phyloP scores from a whole-genome alignment of 2,329 filamentous ascomycete species.

The Coniosporium uncinatum region DNA sequence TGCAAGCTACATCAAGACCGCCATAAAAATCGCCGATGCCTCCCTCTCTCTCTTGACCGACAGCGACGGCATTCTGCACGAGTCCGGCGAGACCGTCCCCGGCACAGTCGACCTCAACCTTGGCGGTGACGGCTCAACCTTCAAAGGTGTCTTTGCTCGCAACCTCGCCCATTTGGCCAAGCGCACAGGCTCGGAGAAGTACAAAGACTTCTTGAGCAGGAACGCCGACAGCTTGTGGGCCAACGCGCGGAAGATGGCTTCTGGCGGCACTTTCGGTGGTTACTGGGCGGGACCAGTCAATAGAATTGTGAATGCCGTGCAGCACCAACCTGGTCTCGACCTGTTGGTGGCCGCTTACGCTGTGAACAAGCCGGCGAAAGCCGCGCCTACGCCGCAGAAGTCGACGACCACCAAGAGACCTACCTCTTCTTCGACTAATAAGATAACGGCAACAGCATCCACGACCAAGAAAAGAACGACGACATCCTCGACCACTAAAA shows the following conservation, averaged over 20 bases:
- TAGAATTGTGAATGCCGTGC: constrained; percentile 44
- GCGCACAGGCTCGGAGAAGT: constrained; percentile 40
- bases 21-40: constrained; percentile 28
- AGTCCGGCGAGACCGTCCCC: constrained; percentile 23
- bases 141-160: constrained; percentile 67
- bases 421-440: no score
- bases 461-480: no score
- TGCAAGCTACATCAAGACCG: constrained; percentile 22
- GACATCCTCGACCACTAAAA: no score
- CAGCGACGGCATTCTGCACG: constrained; percentile 29
- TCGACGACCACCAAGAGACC: no score
- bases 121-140: constrained; percentile 46
- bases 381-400: no score
- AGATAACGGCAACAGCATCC: no score
- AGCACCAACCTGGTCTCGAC: constrained; percentile 63
- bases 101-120: no score
- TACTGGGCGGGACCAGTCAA: constrained; percentile 59
- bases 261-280: no score
- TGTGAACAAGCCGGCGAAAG: no score
- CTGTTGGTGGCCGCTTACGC: constrained; percentile 60
- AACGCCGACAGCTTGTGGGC: constrained; percentile 68
- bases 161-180: constrained; percentile 55
- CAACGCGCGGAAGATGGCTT: no score
- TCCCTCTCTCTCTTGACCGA: constrained; percentile 27
- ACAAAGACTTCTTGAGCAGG: constrained; percentile 47